Evolutionary conservation across 495 filamentous ascomycete genomes (phyloP).

Genomic region (Paragyromitra xinjiangensis): DNA sequence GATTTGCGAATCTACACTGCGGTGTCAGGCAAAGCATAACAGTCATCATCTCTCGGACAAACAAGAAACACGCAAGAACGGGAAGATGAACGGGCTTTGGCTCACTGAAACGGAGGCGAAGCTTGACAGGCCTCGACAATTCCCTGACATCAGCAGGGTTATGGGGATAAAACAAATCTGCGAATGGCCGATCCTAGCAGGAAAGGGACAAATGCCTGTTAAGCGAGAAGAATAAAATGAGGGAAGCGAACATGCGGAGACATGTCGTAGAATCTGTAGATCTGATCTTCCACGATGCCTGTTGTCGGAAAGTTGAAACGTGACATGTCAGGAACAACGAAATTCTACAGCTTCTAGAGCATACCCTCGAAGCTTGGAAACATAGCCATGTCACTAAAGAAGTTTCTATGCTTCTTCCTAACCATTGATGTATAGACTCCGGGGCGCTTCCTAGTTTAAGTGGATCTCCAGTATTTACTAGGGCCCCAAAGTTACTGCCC

Average conservation of each 20-base stretch:
- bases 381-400: constrained; percentile 20
- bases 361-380: constrained; percentile 19
- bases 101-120: constrained; percentile 9
- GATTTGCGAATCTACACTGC: not conserved
- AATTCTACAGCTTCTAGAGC: constrained; percentile 31
- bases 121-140: constrained; percentile 4
- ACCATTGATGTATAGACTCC: not conserved
- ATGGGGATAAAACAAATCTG: constrained; percentile 16
- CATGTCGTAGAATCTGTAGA: constrained; percentile 29
- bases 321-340: constrained; percentile 25
- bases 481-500: constrained; percentile 28
- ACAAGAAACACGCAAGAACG: constrained; percentile 12
- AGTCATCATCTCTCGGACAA: constrained; percentile 7
- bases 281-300: constrained; percentile 36
- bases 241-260: constrained; percentile 32
- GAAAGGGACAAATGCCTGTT: not conserved
- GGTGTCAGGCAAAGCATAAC: not conserved
- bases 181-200: constrained; percentile 17
- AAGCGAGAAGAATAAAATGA: constrained; percentile 24
- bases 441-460: constrained; percentile 24
- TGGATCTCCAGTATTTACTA: constrained; percentile 2
- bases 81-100: not conserved
- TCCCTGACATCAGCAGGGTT: not conserved
- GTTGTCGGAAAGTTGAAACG: constrained; percentile 36
- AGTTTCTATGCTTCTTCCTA: constrained; percentile 39